Evolutionary conservation across 2,329 filamentous ascomycete species (phyloP), one percentile per base, ranked within the genome.

Genomic region (Bimuria novae-zelandiae): DNA sequence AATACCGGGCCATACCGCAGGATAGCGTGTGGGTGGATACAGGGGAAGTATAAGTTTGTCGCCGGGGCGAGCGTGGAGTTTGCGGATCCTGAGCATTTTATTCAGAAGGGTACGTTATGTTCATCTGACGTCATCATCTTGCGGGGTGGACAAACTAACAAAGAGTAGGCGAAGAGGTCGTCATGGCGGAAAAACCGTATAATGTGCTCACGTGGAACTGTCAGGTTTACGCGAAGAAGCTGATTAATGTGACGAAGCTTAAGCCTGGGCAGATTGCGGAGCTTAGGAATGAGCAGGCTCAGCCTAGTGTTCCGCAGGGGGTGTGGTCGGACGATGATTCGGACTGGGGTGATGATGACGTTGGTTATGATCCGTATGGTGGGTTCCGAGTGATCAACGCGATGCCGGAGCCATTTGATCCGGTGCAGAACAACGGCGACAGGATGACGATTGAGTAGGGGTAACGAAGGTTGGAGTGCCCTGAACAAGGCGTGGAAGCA

Each of bases 171-270:
- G 42, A 45, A n/a, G 35, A 48, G 22, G 44, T 37, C 6, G 30
- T 48, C 44, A 48, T 48, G 33, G 44, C 32, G 6, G 35, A 48
- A 25, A 48, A 48, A n/a, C 44, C 44, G 14, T 40, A 48, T 5
- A 37, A 48, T 12, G 35, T 48, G 7, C n/a, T 48, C 21, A 48
- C 33, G 5, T 48, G 44, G 35, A 37, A 37, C n/a, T 48, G 44
- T 30, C 44, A 48, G 32, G n/a, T 48, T 22, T 40, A 37, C 25
- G 30, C 44, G 12, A 48, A 48, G 44, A 48, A 48, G 6, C 16
- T 48, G 25, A 48, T 35, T 45, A 32, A 35, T 11, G 41, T 48
- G 10, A 29, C 23, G 17, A 48, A 21, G 32, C 50, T 42, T 10
- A 36, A 56, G 42, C 16, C 42, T 45, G 42, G 42, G 6, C 42